phyloP scores from a whole-genome alignment of 176 grass and related monocot genomes.

The Pharus latifolius region DNA sequence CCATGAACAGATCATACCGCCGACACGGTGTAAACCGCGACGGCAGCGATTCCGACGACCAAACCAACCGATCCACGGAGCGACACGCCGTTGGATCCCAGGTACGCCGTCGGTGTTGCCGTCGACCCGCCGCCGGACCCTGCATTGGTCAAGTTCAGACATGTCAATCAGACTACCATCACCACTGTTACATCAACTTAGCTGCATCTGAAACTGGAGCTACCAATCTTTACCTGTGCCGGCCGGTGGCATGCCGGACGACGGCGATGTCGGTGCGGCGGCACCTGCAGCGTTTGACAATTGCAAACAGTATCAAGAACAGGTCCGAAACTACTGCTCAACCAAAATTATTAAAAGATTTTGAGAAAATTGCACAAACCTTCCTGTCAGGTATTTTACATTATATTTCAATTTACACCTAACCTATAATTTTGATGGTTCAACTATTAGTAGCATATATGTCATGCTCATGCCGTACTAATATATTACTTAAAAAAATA shows the following conservation, averaged over 20 bases:
- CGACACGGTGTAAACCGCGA: not conserved
- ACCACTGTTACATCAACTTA: not conserved
- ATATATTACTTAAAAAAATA: too few relatives aligned
- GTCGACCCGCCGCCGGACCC: slow-evolving; percentile 3
- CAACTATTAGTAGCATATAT: too few relatives aligned
- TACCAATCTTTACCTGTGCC: slow-evolving; percentile 2
- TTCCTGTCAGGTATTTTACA: too few relatives aligned
- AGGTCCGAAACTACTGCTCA: too few relatives aligned
- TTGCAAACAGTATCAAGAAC: too few relatives aligned
- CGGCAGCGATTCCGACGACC: not conserved
- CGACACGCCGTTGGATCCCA: not conserved
- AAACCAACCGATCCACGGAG: not conserved
- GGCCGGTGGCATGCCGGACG: not conserved
- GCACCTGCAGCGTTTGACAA: not conserved
- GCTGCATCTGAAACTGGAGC: too few relatives aligned
- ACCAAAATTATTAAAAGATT: too few relatives aligned
- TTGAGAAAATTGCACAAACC: too few relatives aligned
- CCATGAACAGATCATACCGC: slow-evolving; percentile 2
- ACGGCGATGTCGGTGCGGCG: not conserved
- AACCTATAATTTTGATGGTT: too few relatives aligned
- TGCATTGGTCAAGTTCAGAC: not conserved
- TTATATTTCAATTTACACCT: too few relatives aligned
- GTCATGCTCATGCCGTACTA: too few relatives aligned
- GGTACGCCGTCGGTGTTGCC: slow-evolving; percentile 1
- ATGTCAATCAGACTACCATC: not conserved